Percentiles rank a stretch among this genome's conserved stretches.
These are phyloP conservation scores for Beauveria sp. DNA, from an alignment of 2,329 filamentous ascomycete genomes.

Conservation along the genomic window DNA sequence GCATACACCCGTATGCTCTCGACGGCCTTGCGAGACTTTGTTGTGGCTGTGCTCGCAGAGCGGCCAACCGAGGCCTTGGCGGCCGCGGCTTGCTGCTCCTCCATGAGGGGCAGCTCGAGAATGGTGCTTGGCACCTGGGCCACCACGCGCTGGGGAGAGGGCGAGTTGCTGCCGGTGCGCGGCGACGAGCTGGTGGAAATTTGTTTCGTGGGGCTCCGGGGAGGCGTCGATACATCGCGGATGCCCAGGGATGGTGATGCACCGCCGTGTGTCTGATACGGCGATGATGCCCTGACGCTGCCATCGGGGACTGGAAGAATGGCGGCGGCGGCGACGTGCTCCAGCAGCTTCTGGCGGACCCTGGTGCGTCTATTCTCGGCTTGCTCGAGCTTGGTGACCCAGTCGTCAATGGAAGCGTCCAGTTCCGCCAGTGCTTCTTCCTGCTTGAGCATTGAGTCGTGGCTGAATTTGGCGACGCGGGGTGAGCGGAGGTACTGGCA, in stretches of 20 bases:
- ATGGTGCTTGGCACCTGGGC: constrained; percentile 50
- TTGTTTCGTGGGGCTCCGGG: constrained; percentile 48
- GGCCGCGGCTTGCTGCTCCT: constrained; percentile 31
- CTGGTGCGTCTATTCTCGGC: constrained; percentile 69
- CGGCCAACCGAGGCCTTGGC: constrained; percentile 19
- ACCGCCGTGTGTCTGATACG: constrained; percentile 33
- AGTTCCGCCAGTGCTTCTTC: constrained; percentile 72
- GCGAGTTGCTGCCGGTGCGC: constrained; percentile 29
- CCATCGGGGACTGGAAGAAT: constrained; percentile 35
- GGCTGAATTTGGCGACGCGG: constrained; percentile 62
- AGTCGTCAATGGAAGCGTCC: constrained; percentile 71
- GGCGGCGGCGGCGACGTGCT: constrained; percentile 69
- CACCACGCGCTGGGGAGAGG: constrained; percentile 43
- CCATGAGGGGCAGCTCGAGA: constrained; percentile 41
- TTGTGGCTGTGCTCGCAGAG: constrained; percentile 16
- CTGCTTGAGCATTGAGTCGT: constrained; percentile 69
- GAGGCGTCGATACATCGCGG: constrained; percentile 46
- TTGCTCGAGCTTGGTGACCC: constrained; percentile 71
- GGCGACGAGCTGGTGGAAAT: constrained; percentile 19
- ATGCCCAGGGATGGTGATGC: constrained; percentile 27
- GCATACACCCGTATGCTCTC: constrained; percentile 64
- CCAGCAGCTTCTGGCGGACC: constrained; percentile 71
- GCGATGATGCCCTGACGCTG: constrained; percentile 27
- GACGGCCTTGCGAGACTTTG: constrained; percentile 34
- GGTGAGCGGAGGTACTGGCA: constrained; percentile 69